Conservation (phyloP, 1,139 yeast species). For the Pichia sp. region DNA sequence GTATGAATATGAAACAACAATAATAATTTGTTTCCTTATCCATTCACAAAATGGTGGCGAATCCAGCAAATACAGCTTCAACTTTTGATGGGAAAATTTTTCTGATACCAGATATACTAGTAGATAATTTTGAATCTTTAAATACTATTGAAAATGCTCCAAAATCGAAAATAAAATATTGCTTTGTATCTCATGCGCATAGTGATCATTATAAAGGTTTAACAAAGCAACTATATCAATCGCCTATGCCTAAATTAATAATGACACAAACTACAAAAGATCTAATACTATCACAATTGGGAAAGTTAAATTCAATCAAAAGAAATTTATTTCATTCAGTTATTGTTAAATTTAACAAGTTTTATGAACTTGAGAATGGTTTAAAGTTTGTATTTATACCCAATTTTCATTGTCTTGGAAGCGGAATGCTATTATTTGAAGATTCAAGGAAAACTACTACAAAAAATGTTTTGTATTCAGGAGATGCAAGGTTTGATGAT, state of each 20-base stretch:
- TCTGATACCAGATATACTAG: conserved; percentile 11
- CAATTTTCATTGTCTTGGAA: conserved; percentile 21
- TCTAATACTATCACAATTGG: neutral
- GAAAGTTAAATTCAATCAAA: neutral
- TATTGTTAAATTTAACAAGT: conserved; percentile 1
- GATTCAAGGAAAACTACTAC: neutral
- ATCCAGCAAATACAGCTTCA: neutral
- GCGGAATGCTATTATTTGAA: conserved; percentile 17
- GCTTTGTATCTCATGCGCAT: conserved; percentile 19
- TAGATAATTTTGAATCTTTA: conserved; percentile 14
- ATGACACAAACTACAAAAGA: conserved; percentile 7
- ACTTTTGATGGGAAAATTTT: conserved; percentile 15
- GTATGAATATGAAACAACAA: no score
- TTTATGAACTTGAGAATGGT: neutral
- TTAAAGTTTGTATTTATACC: conserved; percentile 16
- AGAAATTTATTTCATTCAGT: neutral
- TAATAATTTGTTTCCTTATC: neutral
- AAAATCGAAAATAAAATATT: conserved; percentile 4
- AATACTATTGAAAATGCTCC: neutral
- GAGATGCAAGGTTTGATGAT: conserved; percentile 17
- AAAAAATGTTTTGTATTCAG: conserved; percentile 13
- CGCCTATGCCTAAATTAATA: neutral
- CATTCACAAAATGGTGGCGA: neutral
- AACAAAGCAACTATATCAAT: neutral
- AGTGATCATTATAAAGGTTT: conserved; percentile 15